phyloP scores from a whole-genome alignment of 768 basidiomycete genomes.

The Naganishia randhawae region DNA sequence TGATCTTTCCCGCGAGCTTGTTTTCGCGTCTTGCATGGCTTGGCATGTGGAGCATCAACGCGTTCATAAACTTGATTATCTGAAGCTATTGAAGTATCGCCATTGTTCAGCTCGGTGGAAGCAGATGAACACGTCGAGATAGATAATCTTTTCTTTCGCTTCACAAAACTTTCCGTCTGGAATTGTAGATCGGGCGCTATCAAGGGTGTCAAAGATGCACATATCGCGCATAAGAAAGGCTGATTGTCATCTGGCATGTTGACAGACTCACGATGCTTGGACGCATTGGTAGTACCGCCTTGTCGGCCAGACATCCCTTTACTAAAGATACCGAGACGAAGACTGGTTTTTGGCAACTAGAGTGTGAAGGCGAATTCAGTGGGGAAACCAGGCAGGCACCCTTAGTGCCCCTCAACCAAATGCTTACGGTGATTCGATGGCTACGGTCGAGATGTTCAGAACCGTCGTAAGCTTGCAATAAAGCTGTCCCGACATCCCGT shows the following conservation, averaged over 20 bases:
- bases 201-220: background rate
- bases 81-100: background rate
- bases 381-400: too few species aligned
- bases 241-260: background rate
- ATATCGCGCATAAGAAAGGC: background rate
- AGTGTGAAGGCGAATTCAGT: background rate
- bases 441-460: slow-evolving; percentile 2
- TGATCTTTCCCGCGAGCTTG: background rate
- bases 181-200: slow-evolving; percentile 15
- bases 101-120: background rate
- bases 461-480: slow-evolving; percentile 7
- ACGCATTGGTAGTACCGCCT: background rate
- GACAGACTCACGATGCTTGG: slow-evolving; percentile 4
- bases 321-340: slow-evolving; percentile 8
- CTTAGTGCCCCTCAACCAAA: too few species aligned
- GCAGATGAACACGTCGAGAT: background rate
- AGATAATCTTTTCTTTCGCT: background rate
- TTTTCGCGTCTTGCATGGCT: background rate
- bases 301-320: slow-evolving; percentile 8
- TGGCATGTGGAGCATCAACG: background rate
- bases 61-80: background rate
- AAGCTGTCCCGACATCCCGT: background rate
- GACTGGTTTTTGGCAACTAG: slow-evolving; percentile 5
- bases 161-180: slow-evolving; percentile 10
- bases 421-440: slow-evolving; percentile 9